Percentiles rank a stretch among this genome's conserved stretches.
These are phyloP conservation scores for Fusarium praegraminearum DNA, from an alignment of 2,329 filamentous ascomycete genomes.

Conservation along the genomic window DNA sequence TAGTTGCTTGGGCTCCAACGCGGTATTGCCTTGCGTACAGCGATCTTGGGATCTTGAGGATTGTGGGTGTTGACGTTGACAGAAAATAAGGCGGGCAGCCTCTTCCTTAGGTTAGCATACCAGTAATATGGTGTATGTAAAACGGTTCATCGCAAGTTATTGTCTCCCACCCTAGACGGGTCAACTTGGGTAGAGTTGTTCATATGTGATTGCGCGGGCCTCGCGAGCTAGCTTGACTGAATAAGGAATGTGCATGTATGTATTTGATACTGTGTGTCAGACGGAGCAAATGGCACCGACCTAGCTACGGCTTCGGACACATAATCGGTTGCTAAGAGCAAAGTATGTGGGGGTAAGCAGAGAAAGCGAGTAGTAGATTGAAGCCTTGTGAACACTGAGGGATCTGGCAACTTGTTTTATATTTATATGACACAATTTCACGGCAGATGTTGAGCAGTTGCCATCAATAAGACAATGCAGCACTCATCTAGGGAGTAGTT, in stretches of 20 bases:
- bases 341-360: neutral
- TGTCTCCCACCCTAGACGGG: neutral
- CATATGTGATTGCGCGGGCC: neutral
- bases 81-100: conserved; percentile 48
- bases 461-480: neutral
- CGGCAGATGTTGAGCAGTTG: neutral
- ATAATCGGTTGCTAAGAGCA: neutral
- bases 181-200: neutral
- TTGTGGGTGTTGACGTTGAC: conserved; percentile 70
- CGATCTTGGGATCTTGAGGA: conserved; percentile 75
- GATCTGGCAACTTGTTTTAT: neutral
- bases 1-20: conserved; percentile 81
- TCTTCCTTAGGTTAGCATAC: neutral
- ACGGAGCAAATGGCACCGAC: conserved; percentile 43
- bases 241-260: conserved; percentile 1
- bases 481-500: neutral
- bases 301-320: neutral
- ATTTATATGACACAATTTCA: too few relatives aligned
- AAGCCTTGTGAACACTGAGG: neutral
- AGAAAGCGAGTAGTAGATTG: neutral
- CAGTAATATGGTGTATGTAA: neutral
- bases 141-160: neutral
- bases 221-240: neutral
- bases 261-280: conserved; percentile 35
- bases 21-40: conserved; percentile 80